Evolutionary conservation across 257 asterid genomes (phyloP).

Genomic region (Mitragyna speciosa): DNA sequence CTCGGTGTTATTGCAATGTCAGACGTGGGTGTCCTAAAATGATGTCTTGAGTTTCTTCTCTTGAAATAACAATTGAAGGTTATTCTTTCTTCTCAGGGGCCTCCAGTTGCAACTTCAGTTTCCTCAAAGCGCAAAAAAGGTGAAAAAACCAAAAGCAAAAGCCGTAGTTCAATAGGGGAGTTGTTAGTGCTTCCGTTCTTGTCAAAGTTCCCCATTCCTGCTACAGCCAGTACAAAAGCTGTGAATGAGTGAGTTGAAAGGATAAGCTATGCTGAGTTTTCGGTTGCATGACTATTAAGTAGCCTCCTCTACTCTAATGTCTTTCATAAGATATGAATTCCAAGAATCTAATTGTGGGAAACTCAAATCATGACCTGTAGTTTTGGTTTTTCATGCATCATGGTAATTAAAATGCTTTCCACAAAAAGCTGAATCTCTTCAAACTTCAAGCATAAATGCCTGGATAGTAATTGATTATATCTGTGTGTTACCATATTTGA

Average conservation of each 20-base stretch:
- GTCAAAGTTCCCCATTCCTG: constrained; percentile 40
- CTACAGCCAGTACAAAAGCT: constrained; percentile 20
- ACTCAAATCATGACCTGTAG: neutral
- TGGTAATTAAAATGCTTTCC: neutral
- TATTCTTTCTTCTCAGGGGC: constrained; percentile 38
- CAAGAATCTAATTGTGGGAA: neutral
- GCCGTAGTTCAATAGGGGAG: constrained; percentile 39
- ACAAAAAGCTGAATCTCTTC: neutral
- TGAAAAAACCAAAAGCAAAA: constrained; percentile 35
- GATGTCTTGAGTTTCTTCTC: constrained; percentile 6
- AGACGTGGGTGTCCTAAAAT: constrained; percentile 26
- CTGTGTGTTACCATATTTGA: neutral
- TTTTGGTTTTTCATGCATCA: neutral
- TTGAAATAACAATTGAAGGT: constrained; percentile 2
- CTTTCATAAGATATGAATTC: neutral
- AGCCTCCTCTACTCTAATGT: neutral
- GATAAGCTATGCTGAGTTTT: neutral
- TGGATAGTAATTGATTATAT: neutral
- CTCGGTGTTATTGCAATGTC: constrained; percentile 42
- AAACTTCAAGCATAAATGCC: neutral
- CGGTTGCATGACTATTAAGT: neutral
- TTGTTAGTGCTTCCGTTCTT: constrained; percentile 44
- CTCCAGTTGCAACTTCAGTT: constrained; percentile 27
- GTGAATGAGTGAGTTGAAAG: constrained; percentile 38
- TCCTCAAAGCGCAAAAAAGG: constrained; percentile 53